These are phyloP conservation scores for Protomyces inundatus DNA, from an alignment of 1,139 yeast genomes.

Conservation along the genomic window DNA sequence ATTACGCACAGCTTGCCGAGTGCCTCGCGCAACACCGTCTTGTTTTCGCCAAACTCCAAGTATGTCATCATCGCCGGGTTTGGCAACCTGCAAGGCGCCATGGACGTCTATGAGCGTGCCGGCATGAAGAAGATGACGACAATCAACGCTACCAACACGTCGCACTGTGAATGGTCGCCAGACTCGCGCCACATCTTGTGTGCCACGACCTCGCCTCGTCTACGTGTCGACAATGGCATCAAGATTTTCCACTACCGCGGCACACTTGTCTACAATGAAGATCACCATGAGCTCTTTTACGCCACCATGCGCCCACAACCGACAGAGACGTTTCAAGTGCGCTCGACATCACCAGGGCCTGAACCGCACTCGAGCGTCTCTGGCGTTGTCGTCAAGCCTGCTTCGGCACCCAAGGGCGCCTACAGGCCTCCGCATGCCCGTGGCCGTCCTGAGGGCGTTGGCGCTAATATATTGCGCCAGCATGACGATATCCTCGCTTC, in stretches of 20 bases:
- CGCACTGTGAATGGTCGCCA: constrained; percentile 98
- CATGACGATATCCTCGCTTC: constrained; percentile 8
- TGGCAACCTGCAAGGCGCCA: constrained; percentile 95
- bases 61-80: constrained; percentile 92
- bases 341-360: constrained; percentile 54
- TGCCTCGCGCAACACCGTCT: constrained; percentile 81
- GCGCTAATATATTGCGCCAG: constrained; percentile 21
- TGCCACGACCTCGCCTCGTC: constrained; percentile 94
- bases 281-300: constrained; percentile 66
- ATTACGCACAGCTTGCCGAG: constrained; percentile 76
- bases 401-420: constrained; percentile 53
- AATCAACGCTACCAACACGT: constrained; percentile 88
- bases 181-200: constrained; percentile 90
- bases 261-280: constrained; percentile 67
- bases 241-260: constrained; percentile 93
- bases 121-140: constrained; percentile 73
- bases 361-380: constrained; percentile 57
- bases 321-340: constrained; percentile 56
- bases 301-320: constrained; percentile 76
- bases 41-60: constrained; percentile 91
- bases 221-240: constrained; percentile 93
- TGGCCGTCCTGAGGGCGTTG: constrained; percentile 35
- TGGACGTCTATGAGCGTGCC: constrained; percentile 89
- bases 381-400: constrained; percentile 51
- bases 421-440: constrained; percentile 96